phyloP scores from a whole-genome alignment of 192 early-diverging fungal species.

The Haplosporangium gracile region DNA sequence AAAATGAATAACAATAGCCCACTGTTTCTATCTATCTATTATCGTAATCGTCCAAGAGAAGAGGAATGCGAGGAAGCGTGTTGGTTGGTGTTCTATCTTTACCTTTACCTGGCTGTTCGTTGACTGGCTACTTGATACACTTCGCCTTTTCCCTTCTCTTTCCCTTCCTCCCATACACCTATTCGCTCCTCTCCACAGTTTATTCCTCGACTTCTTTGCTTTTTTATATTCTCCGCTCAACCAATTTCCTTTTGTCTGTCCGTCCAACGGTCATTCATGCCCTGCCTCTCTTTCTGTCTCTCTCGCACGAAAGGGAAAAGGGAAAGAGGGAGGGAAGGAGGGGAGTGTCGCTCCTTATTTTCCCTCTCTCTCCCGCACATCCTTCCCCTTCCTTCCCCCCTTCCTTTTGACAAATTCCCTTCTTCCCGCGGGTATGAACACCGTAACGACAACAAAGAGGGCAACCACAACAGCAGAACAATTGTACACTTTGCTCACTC shows the following conservation, averaged over 20 bases:
- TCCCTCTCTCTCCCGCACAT: neutral
- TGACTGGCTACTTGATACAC: neutral
- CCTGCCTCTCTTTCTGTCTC: too few relatives aligned
- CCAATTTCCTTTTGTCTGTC: neutral
- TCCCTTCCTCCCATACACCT: too few relatives aligned
- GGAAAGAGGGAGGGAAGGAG: neutral
- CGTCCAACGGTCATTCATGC: conserved; percentile 3
- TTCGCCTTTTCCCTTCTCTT: neutral
- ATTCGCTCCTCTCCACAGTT: neutral
- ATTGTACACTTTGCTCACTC: neutral
- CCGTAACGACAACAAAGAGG: neutral
- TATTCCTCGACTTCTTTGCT: neutral
- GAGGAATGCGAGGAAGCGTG: neutral
- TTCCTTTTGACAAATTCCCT: neutral
- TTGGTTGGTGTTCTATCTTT: neutral
- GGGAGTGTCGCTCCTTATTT: neutral
- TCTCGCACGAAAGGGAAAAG: neutral
- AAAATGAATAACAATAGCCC: too few relatives aligned
- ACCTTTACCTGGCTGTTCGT: neutral
- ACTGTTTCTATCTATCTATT: too few relatives aligned
- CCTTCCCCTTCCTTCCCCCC: neutral
- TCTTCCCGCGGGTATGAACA: neutral
- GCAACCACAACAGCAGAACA: neutral
- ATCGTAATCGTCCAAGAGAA: too few relatives aligned
- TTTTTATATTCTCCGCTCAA: neutral